A percentile compares a stretch with the other conserved stretches of the same genome.
Evolutionary conservation across 768 basidiomycete species (phyloP).

Genomic region (Psilocybe subaeruginosa): DNA sequence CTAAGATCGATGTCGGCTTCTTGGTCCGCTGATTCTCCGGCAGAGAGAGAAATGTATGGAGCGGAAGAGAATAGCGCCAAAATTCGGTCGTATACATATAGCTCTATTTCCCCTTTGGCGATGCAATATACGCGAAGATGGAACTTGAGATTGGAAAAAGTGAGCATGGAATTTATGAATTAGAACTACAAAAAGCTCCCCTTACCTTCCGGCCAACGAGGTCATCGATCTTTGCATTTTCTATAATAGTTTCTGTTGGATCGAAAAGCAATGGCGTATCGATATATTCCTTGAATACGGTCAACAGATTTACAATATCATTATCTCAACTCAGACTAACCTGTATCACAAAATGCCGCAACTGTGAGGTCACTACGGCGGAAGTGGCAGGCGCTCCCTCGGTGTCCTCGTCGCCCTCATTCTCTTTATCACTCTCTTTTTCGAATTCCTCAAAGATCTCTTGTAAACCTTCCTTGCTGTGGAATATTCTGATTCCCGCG

Average conservation of each 20-base stretch:
- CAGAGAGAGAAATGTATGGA: slow-evolving; percentile 59
- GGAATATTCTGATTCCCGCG: slow-evolving; percentile 92
- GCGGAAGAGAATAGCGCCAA: slow-evolving; percentile 87
- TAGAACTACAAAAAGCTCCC: slow-evolving; percentile 9
- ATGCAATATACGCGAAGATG: slow-evolving; percentile 91
- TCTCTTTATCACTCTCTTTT: slow-evolving; percentile 59
- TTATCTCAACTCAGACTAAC: slow-evolving; percentile 38
- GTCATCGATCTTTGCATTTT: slow-evolving; percentile 17
- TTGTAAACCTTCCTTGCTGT: slow-evolving; percentile 70
- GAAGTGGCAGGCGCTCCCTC: slow-evolving; percentile 44
- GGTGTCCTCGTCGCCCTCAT: slow-evolving; percentile 42
- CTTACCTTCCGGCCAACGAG: slow-evolving; percentile 64
- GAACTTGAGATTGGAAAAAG: slow-evolving; percentile 56
- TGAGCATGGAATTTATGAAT: background rate
- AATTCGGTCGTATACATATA: slow-evolving; percentile 82
- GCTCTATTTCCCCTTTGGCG: slow-evolving; percentile 71
- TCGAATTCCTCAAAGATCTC: slow-evolving; percentile 86
- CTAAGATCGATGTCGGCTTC: slow-evolving; percentile 49
- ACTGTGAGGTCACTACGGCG: slow-evolving; percentile 74
- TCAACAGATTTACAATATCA: background rate
- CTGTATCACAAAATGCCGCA: slow-evolving; percentile 97
- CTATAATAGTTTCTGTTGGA: slow-evolving; percentile 49
- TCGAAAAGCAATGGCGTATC: slow-evolving; percentile 77
- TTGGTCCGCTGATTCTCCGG: slow-evolving; percentile 26
- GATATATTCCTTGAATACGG: slow-evolving; percentile 76